A percentile compares a stretch with the other conserved stretches of the same genome.
These are phyloP conservation scores for Hypseocharis bilobata DNA, from an alignment of 441 rosid species.

Conservation along the genomic window DNA sequence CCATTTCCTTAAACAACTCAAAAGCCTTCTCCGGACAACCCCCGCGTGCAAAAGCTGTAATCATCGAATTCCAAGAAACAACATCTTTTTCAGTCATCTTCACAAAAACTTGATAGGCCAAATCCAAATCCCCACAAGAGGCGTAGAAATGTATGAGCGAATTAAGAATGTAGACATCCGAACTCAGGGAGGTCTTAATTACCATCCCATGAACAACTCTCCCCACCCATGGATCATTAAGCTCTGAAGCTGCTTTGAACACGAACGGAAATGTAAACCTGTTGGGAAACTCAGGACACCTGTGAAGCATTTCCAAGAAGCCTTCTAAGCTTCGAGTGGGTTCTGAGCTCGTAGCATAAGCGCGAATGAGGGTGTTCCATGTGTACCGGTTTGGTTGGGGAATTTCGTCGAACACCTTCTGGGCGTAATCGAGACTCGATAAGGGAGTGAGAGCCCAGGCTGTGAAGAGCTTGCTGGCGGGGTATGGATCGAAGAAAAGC, in stretches of 20 bases:
- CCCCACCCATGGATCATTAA: conserved; percentile 26
- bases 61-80: conserved; percentile 69
- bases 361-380: conserved; percentile 63
- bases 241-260: conserved; percentile 46
- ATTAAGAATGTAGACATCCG: conserved; percentile 44
- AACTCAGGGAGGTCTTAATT: conserved; percentile 35
- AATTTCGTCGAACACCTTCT: conserved; percentile 59
- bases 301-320: conserved; percentile 40
- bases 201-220: conserved; percentile 56
- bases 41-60: conserved; percentile 41
- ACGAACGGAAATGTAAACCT: conserved; percentile 61
- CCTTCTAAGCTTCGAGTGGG: conserved; percentile 35
- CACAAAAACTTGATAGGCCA: conserved; percentile 40
- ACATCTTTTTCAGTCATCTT: conserved; percentile 43
- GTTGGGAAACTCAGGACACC: conserved; percentile 35
- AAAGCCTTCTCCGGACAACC: conserved; percentile 45
- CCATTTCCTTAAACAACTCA: conserved; percentile 42
- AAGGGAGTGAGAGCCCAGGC: conserved; percentile 29
- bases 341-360: conserved; percentile 44
- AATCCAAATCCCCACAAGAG: conserved; percentile 43
- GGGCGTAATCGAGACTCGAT: conserved; percentile 51
- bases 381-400: conserved; percentile 53
- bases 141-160: conserved; percentile 51
- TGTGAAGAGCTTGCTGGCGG: conserved; percentile 50
- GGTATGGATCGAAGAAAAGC: conserved; percentile 32